A percentile compares a stretch with the other conserved stretches of the same genome.
phyloP scores from a whole-genome alignment of 768 basidiomycete genomes.

The Cyclocybe cylindracea region DNA sequence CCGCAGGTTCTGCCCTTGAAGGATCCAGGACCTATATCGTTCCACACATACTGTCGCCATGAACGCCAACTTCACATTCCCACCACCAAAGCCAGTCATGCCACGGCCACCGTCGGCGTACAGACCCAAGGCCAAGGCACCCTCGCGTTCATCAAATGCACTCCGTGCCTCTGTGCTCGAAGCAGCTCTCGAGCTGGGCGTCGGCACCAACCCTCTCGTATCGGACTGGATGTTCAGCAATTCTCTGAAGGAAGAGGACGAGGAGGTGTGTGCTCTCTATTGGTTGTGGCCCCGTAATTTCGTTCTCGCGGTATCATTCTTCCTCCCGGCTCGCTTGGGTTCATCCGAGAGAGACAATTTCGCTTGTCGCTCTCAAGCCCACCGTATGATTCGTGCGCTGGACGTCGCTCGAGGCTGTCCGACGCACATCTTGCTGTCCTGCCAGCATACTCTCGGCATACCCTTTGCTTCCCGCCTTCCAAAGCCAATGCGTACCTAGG shows the following conservation, averaged over 20 bases:
- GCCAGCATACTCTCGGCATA: too few relatives aligned
- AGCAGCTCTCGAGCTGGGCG: conserved; percentile 67
- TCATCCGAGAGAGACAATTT: neutral
- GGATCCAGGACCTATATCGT: too few relatives aligned
- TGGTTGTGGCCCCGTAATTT: conserved; percentile 15
- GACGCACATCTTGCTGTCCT: too few relatives aligned
- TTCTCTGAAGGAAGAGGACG: conserved; percentile 56
- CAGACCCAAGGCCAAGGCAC: conserved; percentile 3
- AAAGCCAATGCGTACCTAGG: too few relatives aligned
- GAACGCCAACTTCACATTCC: conserved; percentile 35
- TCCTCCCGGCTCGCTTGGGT: conserved; percentile 1
- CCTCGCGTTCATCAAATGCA: conserved; percentile 52
- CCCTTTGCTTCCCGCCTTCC: too few relatives aligned
- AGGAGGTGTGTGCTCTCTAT: conserved; percentile 29
- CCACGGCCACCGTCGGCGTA: conserved; percentile 10
- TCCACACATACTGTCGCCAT: conserved; percentile 13
- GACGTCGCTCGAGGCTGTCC: too few relatives aligned
- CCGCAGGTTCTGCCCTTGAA: too few relatives aligned
- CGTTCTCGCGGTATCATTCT: neutral
- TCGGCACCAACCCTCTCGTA: conserved; percentile 58
- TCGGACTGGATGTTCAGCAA: conserved; percentile 76
- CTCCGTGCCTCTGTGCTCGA: conserved; percentile 77
- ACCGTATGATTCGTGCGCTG: too few relatives aligned
- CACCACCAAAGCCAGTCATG: conserved; percentile 17
- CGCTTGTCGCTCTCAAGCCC: too few relatives aligned